Conservation (phyloP, 331 rosid species). For the Quercus lobata region DNA sequence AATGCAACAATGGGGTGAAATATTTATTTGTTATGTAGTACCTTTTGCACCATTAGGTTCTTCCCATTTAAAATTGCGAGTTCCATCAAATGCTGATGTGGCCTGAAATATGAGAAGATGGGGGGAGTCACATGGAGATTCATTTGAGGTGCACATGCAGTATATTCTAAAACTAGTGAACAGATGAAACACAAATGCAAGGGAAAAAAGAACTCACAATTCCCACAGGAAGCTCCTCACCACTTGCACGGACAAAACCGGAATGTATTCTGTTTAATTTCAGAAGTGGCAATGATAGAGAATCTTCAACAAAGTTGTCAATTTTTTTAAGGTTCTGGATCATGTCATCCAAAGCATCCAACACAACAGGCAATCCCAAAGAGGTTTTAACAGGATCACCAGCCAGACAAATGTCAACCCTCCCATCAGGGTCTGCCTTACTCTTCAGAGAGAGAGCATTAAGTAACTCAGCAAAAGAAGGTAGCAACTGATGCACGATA, state of each 20-base stretch:
- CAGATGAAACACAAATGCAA: conserved; percentile 21
- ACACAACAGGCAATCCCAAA: conserved; percentile 72
- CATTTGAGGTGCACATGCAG: conserved; percentile 7
- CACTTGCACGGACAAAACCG: conserved; percentile 76
- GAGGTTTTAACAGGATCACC: conserved; percentile 63
- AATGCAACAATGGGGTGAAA: neutral
- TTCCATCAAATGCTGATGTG: conserved; percentile 91
- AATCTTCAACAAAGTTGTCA: conserved; percentile 43
- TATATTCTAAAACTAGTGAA: conserved; percentile 8
- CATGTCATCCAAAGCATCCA: conserved; percentile 65
- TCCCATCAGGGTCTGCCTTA: conserved; percentile 50
- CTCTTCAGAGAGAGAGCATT: conserved; percentile 55
- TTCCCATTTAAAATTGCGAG: conserved; percentile 78
- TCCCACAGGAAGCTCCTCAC: conserved; percentile 92
- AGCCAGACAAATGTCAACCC: conserved; percentile 57
- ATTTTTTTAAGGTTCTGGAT: conserved; percentile 49
- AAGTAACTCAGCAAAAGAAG: conserved; percentile 59
- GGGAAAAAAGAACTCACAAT: conserved; percentile 61
- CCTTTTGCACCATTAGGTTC: conserved; percentile 95
- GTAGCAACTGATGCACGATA: conserved; percentile 36
- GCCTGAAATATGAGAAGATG: conserved; percentile 45
- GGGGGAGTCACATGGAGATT: conserved; percentile 11
- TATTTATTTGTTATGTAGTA: conserved; percentile 19
- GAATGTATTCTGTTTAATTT: conserved; percentile 84
- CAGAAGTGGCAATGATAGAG: conserved; percentile 58